Evolutionary conservation across 2,329 filamentous ascomycete genomes (phyloP).

Genomic region (Aspergillus ruber): DNA sequence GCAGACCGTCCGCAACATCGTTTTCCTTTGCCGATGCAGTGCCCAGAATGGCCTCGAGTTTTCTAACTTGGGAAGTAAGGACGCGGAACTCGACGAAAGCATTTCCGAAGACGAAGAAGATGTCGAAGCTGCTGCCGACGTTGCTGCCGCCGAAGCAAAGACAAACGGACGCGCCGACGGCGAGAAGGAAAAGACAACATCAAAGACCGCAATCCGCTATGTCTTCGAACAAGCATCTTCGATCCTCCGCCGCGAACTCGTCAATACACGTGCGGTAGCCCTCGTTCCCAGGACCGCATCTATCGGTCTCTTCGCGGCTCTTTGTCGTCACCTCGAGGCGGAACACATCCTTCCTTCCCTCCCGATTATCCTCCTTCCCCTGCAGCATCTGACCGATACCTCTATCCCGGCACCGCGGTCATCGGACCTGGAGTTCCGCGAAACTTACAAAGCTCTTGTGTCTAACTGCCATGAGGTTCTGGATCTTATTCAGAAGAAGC

Average conservation of each 20-base stretch:
- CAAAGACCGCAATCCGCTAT: conserved; percentile 58
- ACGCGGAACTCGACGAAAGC: conserved; percentile 30
- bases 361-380: conserved; percentile 57
- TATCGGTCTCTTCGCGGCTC: conserved; percentile 65
- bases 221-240: conserved; percentile 72
- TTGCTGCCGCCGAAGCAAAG: conserved; percentile 37
- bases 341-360: conserved; percentile 58
- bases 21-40: conserved; percentile 68
- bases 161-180: conserved; percentile 19
- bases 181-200: conserved; percentile 3
- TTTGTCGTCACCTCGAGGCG: conserved; percentile 56
- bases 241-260: conserved; percentile 69
- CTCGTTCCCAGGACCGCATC: conserved; percentile 70
- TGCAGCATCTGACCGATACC: conserved; percentile 79
- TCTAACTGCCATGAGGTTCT: conserved; percentile 69
- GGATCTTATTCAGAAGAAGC: conserved; percentile 73
- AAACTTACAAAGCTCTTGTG: conserved; percentile 63
- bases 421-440: conserved; percentile 62
- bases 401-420: conserved; percentile 66
- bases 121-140: conserved; percentile 43
- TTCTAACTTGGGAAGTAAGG: conserved; percentile 35
- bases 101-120: conserved; percentile 40
- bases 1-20: conserved; percentile 72
- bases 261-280: conserved; percentile 54
- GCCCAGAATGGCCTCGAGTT: conserved; percentile 50